phyloP scores from a whole-genome alignment of 331 rosid species.

The Arachis monticola region DNA sequence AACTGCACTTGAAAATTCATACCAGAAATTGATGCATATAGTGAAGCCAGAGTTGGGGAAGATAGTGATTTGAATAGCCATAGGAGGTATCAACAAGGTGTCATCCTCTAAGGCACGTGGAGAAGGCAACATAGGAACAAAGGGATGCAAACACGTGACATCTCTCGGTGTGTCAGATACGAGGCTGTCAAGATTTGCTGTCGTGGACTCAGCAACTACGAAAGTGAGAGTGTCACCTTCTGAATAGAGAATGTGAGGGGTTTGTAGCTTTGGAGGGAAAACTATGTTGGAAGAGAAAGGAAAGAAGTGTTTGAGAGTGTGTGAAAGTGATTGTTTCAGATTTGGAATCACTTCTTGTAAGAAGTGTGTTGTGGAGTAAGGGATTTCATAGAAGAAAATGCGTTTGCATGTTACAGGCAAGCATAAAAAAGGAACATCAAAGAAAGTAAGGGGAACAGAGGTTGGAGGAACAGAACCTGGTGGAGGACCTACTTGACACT shows the following conservation, averaged over 20 bases:
- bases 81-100: conserved; percentile 22
- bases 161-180: conserved; percentile 23
- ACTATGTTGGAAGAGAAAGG: conserved; percentile 43
- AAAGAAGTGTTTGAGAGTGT: conserved; percentile 58
- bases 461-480: conserved; percentile 49
- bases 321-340: conserved; percentile 59
- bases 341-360: conserved; percentile 35
- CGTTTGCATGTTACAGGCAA: conserved; percentile 20
- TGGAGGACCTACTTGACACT: conserved; percentile 47
- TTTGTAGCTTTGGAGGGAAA: conserved; percentile 42
- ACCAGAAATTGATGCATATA: not conserved
- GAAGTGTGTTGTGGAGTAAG: conserved; percentile 49
- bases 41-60: conserved; percentile 38
- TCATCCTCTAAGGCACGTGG: not conserved
- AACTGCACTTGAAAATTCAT: too few relatives aligned
- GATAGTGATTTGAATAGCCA: conserved; percentile 39
- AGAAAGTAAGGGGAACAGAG: conserved; percentile 45
- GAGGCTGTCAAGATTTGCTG: conserved; percentile 34
- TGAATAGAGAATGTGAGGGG: conserved; percentile 46
- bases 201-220: conserved; percentile 41
- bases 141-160: conserved; percentile 9
- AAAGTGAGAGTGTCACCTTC: conserved; percentile 34
- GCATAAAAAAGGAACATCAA: conserved; percentile 38
- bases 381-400: conserved; percentile 48
- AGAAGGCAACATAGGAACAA: conserved; percentile 37